Base-by-base conservation (phyloP, 768 basidiomycete species). In the Gyrodon lividus region DNA sequence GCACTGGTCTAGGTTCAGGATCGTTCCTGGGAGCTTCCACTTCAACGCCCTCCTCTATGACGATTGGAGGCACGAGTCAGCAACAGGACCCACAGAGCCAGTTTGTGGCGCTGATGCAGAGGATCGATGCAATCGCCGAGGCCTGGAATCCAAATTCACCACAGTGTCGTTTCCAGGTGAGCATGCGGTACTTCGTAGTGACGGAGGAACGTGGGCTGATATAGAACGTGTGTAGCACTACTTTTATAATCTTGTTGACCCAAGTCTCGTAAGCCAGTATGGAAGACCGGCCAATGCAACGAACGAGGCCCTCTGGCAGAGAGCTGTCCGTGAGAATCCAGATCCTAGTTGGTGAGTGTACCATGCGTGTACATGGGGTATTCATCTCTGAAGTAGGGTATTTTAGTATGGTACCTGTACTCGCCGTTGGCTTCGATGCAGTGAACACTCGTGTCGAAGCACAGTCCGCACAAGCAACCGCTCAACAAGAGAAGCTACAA, bases 191-290 rank as follows among this genome's bases (percentile, higher is more conserved):
- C 16, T 13, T 20, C 13, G 7, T 44, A 16, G 38, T 44, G 12
- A 20, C 12, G 7, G 39, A 4, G 39, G 9, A 22, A 48, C 6
- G 2, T 16, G 10, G 31, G 31, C 46, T 61, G 35, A 56, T 12
- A 28, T 28, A 8, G 40, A 6, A 35, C 13, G 38, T 37, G 34
- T 17, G 33, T 48, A 92, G 90, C 80, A 89, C 56, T 82, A 81
- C 56, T 94, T 94, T 59, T 93, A 94, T 66, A 93, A 92, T 59
- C 72, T 89, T 13, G 89, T 92, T 4, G 83, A 87, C 59, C 87
- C 89, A 0, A 73, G 72, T 5, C 76, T 84, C 57, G 81, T 87
- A 3, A 74, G 71, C 23, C 58, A 83, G 46, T 94, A 89, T 55
- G 83, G 79, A 6, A 82, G 87, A 14, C 91, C 92, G 12, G 65